Conservation (phyloP, 1,284 basidiomycete genomes). For the Salmacisia buchloeana region DNA sequence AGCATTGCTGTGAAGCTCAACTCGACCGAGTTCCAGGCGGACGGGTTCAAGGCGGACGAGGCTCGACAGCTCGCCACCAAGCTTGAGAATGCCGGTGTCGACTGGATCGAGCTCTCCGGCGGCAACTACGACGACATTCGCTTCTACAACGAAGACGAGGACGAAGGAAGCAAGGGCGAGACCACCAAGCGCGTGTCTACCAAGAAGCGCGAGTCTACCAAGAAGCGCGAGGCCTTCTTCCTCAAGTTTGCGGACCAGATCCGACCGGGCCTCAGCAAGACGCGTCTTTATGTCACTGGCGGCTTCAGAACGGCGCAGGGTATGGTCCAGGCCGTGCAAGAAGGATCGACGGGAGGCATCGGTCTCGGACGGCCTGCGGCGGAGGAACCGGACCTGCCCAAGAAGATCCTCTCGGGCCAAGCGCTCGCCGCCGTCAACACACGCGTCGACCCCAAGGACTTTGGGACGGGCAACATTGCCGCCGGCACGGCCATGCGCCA, state of each 20-base stretch:
- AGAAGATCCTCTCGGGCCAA: conserved; percentile 52
- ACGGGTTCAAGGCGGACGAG: conserved; percentile 18
- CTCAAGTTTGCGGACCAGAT: conserved; percentile 32
- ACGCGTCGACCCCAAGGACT: conserved; percentile 15
- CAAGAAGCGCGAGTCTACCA: conserved; percentile 51
- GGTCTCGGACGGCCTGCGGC: conserved; percentile 56
- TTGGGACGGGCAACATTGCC: conserved; percentile 14
- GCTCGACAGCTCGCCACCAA: conserved; percentile 10
- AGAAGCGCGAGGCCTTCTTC: conserved; percentile 52
- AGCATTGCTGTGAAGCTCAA: conserved; percentile 57
- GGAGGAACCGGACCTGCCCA: conserved; percentile 54
- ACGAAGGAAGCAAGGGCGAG: conserved; percentile 47
- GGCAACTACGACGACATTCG: conserved; percentile 16
- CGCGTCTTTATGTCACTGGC: conserved; percentile 53
- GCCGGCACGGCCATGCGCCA: conserved; percentile 18
- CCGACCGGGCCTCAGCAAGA: conserved; percentile 26
- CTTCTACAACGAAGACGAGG: conserved; percentile 12
- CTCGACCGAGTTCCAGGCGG: conserved; percentile 35
- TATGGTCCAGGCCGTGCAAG: conserved; percentile 52
- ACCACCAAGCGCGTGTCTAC: conserved; percentile 42
- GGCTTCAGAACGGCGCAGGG: conserved; percentile 55
- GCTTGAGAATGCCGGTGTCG: conserved; percentile 18
- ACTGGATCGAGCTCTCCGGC: conserved; percentile 22
- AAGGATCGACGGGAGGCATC: conserved; percentile 50
- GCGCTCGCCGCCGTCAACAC: conserved; percentile 40